phyloP scores from a whole-genome alignment of 2,329 filamentous ascomycete genomes.

The Xylaria multiplex region DNA sequence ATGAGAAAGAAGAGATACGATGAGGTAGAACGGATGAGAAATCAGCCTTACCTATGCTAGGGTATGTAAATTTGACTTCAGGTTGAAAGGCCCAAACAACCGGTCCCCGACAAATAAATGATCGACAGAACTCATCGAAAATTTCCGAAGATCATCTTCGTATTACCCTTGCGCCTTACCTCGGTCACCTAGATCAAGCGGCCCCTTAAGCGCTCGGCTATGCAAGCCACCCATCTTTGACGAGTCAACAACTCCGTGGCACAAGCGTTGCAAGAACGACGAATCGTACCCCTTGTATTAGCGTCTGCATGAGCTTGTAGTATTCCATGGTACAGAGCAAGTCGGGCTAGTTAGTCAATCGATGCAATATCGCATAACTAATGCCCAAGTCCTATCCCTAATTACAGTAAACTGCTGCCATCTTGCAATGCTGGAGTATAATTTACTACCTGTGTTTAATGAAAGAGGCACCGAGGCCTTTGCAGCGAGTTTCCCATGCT shows the following conservation, averaged over 20 bases:
- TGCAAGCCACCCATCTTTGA: conserved; percentile 21
- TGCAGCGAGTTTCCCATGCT: conserved; percentile 1
- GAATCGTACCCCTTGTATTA: background rate
- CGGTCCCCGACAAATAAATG: conserved; percentile 15
- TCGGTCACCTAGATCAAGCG: conserved; percentile 1
- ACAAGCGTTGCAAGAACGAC: conserved; percentile 6
- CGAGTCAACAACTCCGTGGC: background rate
- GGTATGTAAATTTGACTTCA: background rate
- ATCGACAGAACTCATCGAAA: conserved; percentile 28
- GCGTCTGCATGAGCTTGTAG: background rate
- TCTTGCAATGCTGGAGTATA: background rate
- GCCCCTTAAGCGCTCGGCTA: conserved; percentile 33
- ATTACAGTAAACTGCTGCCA: background rate
- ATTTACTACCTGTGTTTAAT: background rate
- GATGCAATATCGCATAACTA: conserved; percentile 6
- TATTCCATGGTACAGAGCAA: conserved; percentile 11
- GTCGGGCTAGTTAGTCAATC: conserved; percentile 4
- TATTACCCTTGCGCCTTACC: conserved; percentile 17
- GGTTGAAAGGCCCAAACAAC: background rate
- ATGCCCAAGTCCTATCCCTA: background rate
- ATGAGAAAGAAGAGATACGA: conserved; percentile 6
- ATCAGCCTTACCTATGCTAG: conserved; percentile 5
- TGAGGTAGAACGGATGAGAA: background rate
- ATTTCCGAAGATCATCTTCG: conserved; percentile 25
- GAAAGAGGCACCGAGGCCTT: background rate